These are phyloP conservation scores for Novymonas esmeraldas DNA, from an alignment of 208 protist species.

Conservation along the genomic window DNA sequence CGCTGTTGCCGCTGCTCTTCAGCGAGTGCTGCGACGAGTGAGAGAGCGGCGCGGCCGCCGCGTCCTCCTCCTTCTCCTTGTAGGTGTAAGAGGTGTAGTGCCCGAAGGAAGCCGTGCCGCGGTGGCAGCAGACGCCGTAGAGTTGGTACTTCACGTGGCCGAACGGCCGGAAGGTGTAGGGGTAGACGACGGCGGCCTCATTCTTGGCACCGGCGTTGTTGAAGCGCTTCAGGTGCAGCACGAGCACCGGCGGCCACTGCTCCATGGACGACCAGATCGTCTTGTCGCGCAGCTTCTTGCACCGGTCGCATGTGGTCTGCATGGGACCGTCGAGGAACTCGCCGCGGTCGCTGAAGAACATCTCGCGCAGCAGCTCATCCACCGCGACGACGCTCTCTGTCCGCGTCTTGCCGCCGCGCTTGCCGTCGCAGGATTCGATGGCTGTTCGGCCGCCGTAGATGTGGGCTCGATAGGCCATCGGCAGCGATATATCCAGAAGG, in stretches of 20 bases:
- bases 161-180: conserved; percentile 47
- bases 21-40: background rate
- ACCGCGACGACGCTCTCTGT: conserved; percentile 17
- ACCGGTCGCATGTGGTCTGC: conserved; percentile 63
- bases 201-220: conserved; percentile 65
- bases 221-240: conserved; percentile 88
- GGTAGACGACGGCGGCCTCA: conserved; percentile 52
- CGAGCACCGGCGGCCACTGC: conserved; percentile 70
- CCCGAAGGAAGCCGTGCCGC: conserved; percentile 61
- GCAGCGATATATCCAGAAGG: conserved; percentile 78
- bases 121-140: conserved; percentile 78
- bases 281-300: conserved; percentile 61
- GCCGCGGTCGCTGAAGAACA: conserved; percentile 53
- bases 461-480: conserved; percentile 32
- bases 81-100: conserved; percentile 87
- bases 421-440: background rate
- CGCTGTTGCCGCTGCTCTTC: too few relatives aligned
- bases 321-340: conserved; percentile 64
- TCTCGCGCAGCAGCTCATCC: conserved; percentile 48
- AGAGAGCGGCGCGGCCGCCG: background rate
- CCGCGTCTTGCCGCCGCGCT: background rate
- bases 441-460: background rate
- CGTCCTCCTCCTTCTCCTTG: conserved; percentile 20
- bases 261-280: conserved; percentile 44
- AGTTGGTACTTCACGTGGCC: conserved; percentile 57